These are phyloP conservation scores for Digitaria exilis DNA, from an alignment of 202 grass and related monocot species.

Conservation along the genomic window DNA sequence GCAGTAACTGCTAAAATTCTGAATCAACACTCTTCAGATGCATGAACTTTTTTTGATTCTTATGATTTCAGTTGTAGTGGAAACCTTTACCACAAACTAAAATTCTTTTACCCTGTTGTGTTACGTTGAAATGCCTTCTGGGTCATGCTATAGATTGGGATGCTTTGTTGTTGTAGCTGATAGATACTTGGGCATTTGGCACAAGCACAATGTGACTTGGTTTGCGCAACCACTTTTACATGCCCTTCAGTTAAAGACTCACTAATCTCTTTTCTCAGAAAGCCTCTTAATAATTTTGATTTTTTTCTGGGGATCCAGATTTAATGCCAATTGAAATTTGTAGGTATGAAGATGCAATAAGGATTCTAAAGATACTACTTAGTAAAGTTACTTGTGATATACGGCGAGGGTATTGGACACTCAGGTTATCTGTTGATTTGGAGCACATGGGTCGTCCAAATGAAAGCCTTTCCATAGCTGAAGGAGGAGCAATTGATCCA, in stretches of 20 bases:
- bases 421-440: slow-evolving; percentile 92
- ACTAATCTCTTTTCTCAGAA: slow-evolving; percentile 9
- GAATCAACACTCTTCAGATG: slow-evolving; percentile 8
- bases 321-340: slow-evolving; percentile 25
- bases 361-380: slow-evolving; percentile 70
- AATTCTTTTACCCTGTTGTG: neutral
- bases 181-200: slow-evolving; percentile 9
- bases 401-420: slow-evolving; percentile 77
- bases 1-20: slow-evolving; percentile 8
- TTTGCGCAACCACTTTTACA: slow-evolving; percentile 11
- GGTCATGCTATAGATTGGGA: neutral
- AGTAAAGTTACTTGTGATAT: slow-evolving; percentile 56
- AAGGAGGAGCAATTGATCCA: slow-evolving; percentile 69
- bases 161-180: neutral
- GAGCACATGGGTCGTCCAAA: slow-evolving; percentile 69
- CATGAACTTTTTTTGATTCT: neutral
- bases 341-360: slow-evolving; percentile 91
- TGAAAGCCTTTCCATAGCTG: slow-evolving; percentile 83
- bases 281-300: slow-evolving; percentile 12
- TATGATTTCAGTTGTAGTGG: slow-evolving; percentile 15
- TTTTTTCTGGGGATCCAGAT: slow-evolving; percentile 5
- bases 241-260: neutral
- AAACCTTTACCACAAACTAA: slow-evolving; percentile 18
- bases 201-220: slow-evolving; percentile 3
- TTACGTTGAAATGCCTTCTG: slow-evolving; percentile 1